Conservation (phyloP, 352 stramenopile genomes). For the Globisporangium solare region DNA sequence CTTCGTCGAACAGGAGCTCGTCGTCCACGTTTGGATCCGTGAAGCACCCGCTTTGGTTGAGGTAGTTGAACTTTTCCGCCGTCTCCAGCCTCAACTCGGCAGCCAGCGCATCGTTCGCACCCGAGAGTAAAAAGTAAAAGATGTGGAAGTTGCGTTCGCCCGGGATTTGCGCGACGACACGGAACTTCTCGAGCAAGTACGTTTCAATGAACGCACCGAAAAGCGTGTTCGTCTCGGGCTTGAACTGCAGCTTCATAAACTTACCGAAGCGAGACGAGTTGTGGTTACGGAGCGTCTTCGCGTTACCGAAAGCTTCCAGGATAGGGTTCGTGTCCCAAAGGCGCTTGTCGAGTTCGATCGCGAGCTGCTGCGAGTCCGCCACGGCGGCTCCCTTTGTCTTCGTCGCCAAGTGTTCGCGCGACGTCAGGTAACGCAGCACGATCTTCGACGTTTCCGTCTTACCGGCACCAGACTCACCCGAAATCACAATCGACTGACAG, state of each 20-base stretch:
- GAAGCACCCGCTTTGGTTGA: conserved; percentile 86
- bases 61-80: conserved; percentile 63
- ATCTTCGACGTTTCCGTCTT: conserved; percentile 91
- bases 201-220: conserved; percentile 82
- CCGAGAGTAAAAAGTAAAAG: conserved; percentile 87
- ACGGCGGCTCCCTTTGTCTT: conserved; percentile 25
- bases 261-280: conserved; percentile 87
- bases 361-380: conserved; percentile 46
- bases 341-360: conserved; percentile 80
- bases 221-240: conserved; percentile 63
- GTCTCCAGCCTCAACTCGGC: conserved; percentile 55
- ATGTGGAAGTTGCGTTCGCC: conserved; percentile 91
- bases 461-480: conserved; percentile 77
- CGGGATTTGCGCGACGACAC: conserved; percentile 81
- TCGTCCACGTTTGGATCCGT: conserved; percentile 85
- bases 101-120: conserved; percentile 54
- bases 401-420: conserved; percentile 61
- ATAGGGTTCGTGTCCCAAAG: conserved; percentile 89
- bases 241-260: conserved; percentile 90
- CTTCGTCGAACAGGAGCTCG: conserved; percentile 83
- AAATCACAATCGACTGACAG: conserved; percentile 88
- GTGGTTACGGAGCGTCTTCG: conserved; percentile 86
- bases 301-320: conserved; percentile 84
- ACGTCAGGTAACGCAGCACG: conserved; percentile 84
- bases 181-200: conserved; percentile 88